Evolutionary conservation across 257 asterid genomes (phyloP).

Genomic region (Penstemon eatonii): DNA sequence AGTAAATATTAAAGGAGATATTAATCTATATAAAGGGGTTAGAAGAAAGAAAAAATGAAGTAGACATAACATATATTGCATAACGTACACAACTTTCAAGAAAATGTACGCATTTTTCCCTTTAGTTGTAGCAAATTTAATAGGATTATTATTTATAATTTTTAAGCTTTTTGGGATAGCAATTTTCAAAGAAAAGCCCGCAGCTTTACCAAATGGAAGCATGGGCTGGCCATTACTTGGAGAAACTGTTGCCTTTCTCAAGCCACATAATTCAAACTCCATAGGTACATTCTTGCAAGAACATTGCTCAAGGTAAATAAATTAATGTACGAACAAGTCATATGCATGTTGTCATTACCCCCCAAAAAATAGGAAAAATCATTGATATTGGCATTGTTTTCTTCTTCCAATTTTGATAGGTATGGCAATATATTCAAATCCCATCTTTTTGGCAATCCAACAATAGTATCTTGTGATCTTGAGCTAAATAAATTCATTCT

Average conservation of each 20-base stretch:
- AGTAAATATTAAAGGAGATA: too few relatives aligned
- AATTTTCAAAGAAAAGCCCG: conserved; percentile 23
- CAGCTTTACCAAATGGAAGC: conserved; percentile 56
- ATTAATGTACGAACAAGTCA: background rate
- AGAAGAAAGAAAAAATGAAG: background rate
- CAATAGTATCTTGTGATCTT: conserved; percentile 73
- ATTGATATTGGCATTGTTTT: too few relatives aligned
- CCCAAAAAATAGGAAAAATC: too few relatives aligned
- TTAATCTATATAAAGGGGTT: background rate
- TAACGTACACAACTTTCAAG: background rate
- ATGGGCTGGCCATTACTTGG: conserved; percentile 64
- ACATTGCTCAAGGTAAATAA: conserved; percentile 47
- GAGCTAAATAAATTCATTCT: conserved; percentile 58
- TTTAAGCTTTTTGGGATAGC: conserved; percentile 25
- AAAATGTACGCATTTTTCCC: conserved; percentile 31
- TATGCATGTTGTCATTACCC: too few relatives aligned
- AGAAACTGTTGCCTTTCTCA: conserved; percentile 64
- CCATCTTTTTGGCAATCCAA: conserved; percentile 62
- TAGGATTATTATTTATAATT: conserved; percentile 9
- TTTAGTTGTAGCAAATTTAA: background rate
- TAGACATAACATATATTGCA: background rate
- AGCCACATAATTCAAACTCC: conserved; percentile 60
- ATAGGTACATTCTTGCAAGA: conserved; percentile 54
- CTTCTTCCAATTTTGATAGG: conserved; percentile 23
- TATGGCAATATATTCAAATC: conserved; percentile 69